Base-by-base conservation (phyloP, 306 rosid species). In the Casuarina cunninghamiana region DNA sequence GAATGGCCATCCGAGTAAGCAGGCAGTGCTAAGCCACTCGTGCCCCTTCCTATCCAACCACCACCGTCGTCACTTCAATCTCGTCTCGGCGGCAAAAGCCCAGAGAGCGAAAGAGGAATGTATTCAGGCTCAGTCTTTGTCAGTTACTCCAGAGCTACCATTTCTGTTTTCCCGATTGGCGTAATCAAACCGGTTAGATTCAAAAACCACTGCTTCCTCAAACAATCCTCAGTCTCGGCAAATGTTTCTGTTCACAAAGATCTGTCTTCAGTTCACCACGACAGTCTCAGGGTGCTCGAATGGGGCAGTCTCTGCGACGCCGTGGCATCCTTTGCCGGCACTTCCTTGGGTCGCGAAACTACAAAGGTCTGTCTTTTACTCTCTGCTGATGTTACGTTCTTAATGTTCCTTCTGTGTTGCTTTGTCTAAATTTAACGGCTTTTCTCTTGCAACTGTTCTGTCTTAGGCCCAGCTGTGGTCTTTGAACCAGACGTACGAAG, bases 221-320 rank as follows among this genome's bases (percentile, higher is more conserved):
- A 39, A 21, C 86, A 70, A 78, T 69, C 78, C 50, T 71, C 81
- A n/a, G 17, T 84, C 72, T 44, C 80, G 0, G 21, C 84, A 15
- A 73, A 48, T 78, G 77, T 65, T 35, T 54, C 84, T 45, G 39
- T 76, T 61, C 3, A 15, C 60, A 43, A 26, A 46, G 13, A n/a
- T 6, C 17, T 79, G 45, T 74, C 77, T 50, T 87, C 96, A 5
- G 86, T 90, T 62, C 91, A 86, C 77, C 53, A 77, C 21, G 91
- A 92, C 69, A 91, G 90, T 39, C 93, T 91, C 81, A 83, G 97
- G 82, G 92, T 93, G 4, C 87, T 95, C 70, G 93, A 92, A 81
- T 95, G 97, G 97, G 97, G 91, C 82, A 89, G 91, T 81, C 93
- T 92, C 51, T 92, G 93, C 54, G 89, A 95, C n/a, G 86, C 87